phyloP scores from a whole-genome alignment of 2,329 filamentous ascomycete genomes.

The Gnomoniopsis sp. region DNA sequence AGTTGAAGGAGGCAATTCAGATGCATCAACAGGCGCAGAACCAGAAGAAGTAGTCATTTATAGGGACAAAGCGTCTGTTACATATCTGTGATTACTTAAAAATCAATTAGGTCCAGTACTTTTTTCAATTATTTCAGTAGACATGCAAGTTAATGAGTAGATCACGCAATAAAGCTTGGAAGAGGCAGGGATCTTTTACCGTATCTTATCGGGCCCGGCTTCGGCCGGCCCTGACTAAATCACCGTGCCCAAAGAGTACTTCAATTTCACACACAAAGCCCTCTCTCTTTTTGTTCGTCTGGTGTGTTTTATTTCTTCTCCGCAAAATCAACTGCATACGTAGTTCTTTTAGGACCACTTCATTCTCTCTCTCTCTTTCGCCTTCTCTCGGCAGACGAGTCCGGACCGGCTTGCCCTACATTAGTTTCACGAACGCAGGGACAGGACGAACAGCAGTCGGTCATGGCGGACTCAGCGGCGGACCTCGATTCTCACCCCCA shows the following conservation, averaged over 20 bases:
- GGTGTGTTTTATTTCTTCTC: not conserved
- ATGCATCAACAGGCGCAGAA: slow-evolving; percentile 53
- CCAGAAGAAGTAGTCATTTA: slow-evolving; percentile 26
- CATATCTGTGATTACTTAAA: no score
- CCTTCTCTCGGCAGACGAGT: not conserved
- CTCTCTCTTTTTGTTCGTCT: not conserved
- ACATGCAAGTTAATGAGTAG: not conserved
- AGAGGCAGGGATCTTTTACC: not conserved
- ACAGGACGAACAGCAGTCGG: slow-evolving; percentile 8
- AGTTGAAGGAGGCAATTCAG: slow-evolving; percentile 59
- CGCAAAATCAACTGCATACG: not conserved
- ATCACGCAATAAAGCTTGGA: slow-evolving; percentile 9
- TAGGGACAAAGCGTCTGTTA: no score
- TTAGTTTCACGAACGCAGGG: not conserved
- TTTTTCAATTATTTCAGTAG: no score
- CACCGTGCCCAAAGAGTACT: not conserved
- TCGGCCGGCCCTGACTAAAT: slow-evolving; percentile 4
- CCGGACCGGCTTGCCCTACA: not conserved
- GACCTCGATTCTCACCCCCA: slow-evolving; percentile 33
- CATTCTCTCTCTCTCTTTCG: not conserved
- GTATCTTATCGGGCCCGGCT: slow-evolving; percentile 15
- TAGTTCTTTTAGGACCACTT: no score
- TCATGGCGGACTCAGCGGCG: slow-evolving; percentile 33
- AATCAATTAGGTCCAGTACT: no score
- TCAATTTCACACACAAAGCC: not conserved